Conservation (phyloP, 495 filamentous ascomycete species). For the Penicillium taxi region DNA sequence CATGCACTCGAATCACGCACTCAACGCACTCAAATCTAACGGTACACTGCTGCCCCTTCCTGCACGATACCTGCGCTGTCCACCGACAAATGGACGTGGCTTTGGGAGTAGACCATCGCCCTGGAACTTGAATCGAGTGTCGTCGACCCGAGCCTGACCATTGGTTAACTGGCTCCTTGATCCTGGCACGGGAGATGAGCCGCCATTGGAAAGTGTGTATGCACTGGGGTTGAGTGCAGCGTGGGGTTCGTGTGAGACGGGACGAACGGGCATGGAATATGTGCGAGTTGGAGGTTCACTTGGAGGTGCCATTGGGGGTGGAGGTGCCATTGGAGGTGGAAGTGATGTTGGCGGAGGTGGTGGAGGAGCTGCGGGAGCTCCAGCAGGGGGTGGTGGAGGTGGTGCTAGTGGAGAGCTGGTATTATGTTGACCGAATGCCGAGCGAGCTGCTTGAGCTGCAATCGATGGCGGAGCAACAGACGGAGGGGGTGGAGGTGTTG, state of each 20-base stretch:
- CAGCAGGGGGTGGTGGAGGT: slow-evolving; percentile 45
- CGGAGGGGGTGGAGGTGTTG: slow-evolving; percentile 34
- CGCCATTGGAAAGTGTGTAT: slow-evolving; percentile 64
- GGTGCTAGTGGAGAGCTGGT: slow-evolving; percentile 16
- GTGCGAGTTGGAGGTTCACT: slow-evolving; percentile 40
- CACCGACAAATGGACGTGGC: slow-evolving; percentile 64
- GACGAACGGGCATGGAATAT: slow-evolving; percentile 24
- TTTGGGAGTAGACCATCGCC: slow-evolving; percentile 74
- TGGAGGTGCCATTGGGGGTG: slow-evolving; percentile 30
- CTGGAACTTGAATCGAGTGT: slow-evolving; percentile 80
- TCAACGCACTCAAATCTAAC: slow-evolving; percentile 59
- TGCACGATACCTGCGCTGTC: slow-evolving; percentile 68
- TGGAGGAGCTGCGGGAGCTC: slow-evolving; percentile 39
- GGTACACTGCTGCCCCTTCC: slow-evolving; percentile 92
- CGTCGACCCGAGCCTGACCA: slow-evolving; percentile 56
- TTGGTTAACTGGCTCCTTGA: slow-evolving; percentile 27
- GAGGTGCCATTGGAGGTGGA: slow-evolving; percentile 31
- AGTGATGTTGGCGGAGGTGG: slow-evolving; percentile 42
- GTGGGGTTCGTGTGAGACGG: slow-evolving; percentile 36
- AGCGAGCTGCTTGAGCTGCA: slow-evolving; percentile 37
- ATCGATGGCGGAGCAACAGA: slow-evolving; percentile 31
- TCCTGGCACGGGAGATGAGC: slow-evolving; percentile 26
- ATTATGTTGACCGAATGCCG: slow-evolving; percentile 18
- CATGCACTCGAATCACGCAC: slow-evolving; percentile 20
- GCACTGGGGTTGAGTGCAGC: slow-evolving; percentile 65